Evolutionary conservation across 805 yeast species (phyloP).

Genomic region (Wickerhamomyces chaumierensis): DNA sequence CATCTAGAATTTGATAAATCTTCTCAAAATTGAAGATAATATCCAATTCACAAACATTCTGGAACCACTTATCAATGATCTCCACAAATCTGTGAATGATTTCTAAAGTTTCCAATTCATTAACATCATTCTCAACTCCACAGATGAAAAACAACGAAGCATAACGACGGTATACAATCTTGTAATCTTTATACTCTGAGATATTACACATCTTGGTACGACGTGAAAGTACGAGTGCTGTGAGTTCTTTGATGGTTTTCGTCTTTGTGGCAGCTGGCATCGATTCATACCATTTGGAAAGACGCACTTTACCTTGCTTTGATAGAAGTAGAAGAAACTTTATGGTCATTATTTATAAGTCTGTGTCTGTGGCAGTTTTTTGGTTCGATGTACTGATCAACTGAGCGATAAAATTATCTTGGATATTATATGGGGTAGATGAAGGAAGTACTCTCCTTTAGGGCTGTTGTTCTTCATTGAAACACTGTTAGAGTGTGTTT

Average conservation of each 20-base stretch:
- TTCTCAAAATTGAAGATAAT: conserved; percentile 91
- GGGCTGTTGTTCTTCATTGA: no score
- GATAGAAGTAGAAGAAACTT: conserved; percentile 75
- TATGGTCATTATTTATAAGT: conserved; percentile 60
- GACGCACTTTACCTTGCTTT: conserved; percentile 89
- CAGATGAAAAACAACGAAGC: conserved; percentile 88
- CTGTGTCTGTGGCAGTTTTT: no score
- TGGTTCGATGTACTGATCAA: no score
- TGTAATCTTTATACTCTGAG: conserved; percentile 36
- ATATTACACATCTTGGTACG: conserved; percentile 77
- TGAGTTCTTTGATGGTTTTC: conserved; percentile 73
- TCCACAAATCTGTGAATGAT: conserved; percentile 89
- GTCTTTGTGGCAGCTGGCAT: conserved; percentile 76
- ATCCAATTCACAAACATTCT: conserved; percentile 93
- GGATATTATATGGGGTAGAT: no score
- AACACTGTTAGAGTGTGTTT: no score
- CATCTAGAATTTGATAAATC: conserved; percentile 89
- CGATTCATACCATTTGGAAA: conserved; percentile 88
- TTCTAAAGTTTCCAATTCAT: conserved; percentile 80
- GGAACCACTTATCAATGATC: conserved; percentile 91
- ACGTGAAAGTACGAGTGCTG: conserved; percentile 75
- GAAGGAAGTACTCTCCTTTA: no score
- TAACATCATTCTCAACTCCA: conserved; percentile 74
- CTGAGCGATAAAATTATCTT: no score
- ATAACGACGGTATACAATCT: conserved; percentile 83